Evolutionary conservation across 352 stramenopile genomes (phyloP).

Genomic region (Phytophthora pinifolia): DNA sequence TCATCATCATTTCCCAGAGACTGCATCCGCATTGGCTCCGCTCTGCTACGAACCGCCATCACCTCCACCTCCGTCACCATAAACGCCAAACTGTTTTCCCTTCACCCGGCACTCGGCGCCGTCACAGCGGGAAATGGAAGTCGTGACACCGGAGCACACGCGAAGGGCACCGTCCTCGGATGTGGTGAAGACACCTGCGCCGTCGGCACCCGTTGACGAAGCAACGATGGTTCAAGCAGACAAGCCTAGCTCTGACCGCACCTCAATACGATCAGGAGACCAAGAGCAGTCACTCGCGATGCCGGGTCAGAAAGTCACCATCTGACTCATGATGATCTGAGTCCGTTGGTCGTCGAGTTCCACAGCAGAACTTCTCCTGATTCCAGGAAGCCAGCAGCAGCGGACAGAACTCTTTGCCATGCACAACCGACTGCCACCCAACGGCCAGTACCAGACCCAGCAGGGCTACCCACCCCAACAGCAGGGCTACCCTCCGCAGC

Average conservation of each 20-base stretch:
- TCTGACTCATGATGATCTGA: constrained; percentile 20
- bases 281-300: neutral
- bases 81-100: constrained; percentile 2
- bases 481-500: constrained; percentile 1
- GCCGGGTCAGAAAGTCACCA: constrained; percentile 19
- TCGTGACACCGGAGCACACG: neutral
- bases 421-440: constrained; percentile 22
- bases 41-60: constrained; percentile 5
- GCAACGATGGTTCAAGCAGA: neutral
- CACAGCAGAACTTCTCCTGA: no score
- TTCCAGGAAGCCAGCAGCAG: neutral
- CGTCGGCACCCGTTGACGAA: neutral
- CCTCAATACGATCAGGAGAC: constrained; percentile 1
- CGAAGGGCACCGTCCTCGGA: neutral
- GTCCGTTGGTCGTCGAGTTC: constrained; percentile 5
- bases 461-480: neutral
- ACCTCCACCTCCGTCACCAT: neutral
- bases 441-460: constrained; percentile 3
- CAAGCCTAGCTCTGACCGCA: neutral
- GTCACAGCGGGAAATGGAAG: neutral
- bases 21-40: constrained; percentile 3
- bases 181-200: neutral
- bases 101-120: neutral
- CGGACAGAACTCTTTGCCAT: constrained; percentile 1
- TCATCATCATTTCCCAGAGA: neutral